These are phyloP conservation scores for Lepiota venenata DNA, from an alignment of 768 basidiomycete genomes.

Conservation along the genomic window DNA sequence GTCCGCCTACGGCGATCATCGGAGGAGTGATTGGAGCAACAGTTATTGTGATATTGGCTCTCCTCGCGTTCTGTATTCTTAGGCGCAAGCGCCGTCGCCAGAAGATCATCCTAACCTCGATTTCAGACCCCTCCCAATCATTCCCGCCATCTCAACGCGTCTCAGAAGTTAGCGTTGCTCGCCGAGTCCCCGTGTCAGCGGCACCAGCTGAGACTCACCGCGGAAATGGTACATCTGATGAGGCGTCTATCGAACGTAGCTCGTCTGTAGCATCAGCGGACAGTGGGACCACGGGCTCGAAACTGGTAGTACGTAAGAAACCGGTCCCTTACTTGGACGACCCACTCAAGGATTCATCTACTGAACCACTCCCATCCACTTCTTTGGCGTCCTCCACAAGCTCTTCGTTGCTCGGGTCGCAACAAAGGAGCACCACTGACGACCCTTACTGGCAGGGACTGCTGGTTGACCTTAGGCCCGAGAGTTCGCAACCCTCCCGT, in stretches of 20 bases:
- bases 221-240: not conserved
- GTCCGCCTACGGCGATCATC: not conserved
- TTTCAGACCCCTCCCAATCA: not conserved
- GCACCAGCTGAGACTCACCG: not conserved
- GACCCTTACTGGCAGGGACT: not conserved
- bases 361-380: not conserved
- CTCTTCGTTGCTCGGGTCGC: not conserved
- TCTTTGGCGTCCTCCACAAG: not conserved
- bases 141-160: not conserved
- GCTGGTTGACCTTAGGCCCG: not conserved
- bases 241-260: not conserved
- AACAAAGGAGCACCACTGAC: not conserved
- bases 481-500: not conserved
- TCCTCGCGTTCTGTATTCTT: not conserved
- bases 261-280: not conserved
- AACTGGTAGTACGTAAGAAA: constrained; percentile 2
- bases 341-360: not conserved
- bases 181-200: not conserved
- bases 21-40: constrained; percentile 4
- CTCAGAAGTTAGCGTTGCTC: not conserved
- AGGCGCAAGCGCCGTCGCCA: not conserved
- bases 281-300: not conserved
- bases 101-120: not conserved
- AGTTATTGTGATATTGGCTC: not conserved
- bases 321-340: constrained; percentile 3